Base-by-base conservation (phyloP, 2,329 filamentous ascomycete species). In the Hymenotorrendiella dingleyae region DNA sequence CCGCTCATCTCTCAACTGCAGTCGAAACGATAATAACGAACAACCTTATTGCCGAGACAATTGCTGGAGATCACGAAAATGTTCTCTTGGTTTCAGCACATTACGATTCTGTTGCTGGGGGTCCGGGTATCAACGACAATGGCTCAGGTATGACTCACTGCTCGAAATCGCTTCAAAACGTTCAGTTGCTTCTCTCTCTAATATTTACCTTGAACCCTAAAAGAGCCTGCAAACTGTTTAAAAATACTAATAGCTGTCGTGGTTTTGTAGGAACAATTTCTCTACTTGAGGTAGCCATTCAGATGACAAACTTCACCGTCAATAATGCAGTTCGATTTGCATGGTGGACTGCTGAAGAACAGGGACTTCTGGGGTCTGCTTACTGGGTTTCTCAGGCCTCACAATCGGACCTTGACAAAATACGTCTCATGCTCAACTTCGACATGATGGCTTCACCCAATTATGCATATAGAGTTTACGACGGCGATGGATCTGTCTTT, bases 271-370 rank as follows among this genome's bases (percentile, higher is more conserved):
- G 62, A 19, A 54, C 56, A 3, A 49, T 62, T 24, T 72, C 73
- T 1, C 63, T 82, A 6, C 70, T 83, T 26, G 78, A 82, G 58
- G 66, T 82, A 6, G 78, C 79, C 1, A 71, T 67, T 6, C 76
- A 78, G 51, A 65, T 82, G 44, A 64, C 71, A 4, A 67, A 69
- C 16, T 82, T 73, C 62, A 63, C 61, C 36, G 76, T 81, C 52
- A 73, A 74, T 58, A 82, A 82, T 66, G 78, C 75, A 49, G 76
- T 82, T 12, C 75, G 78, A 43, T 82, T 83, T 45, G 76, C 73
- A 2, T 83, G 79, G 78, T 82, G 78, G 78, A 69, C 76, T 0
- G 79, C 70, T 26, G 79, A 83, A 60, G 79, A 83, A 62, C 75
- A 80, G 52, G 76, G 78, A 16, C 73, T 82, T 1, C 27, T 82